Base-by-base conservation (phyloP, 495 filamentous ascomycete genomes). In the Aspergillus steynii region DNA sequence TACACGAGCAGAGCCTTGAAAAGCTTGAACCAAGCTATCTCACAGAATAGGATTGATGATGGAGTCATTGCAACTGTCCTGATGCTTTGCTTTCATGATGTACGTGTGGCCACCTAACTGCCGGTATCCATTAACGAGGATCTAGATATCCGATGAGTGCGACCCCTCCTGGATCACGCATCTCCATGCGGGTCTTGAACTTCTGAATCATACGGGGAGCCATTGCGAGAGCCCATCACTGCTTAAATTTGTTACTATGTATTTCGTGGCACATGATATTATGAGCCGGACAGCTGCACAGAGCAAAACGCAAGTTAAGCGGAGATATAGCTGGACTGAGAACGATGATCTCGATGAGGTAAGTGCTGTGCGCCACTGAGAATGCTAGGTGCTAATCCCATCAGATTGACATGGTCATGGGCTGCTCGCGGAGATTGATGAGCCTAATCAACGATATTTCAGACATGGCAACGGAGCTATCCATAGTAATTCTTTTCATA, bases 51-150 rank as follows among this genome's bases (percentile, higher is more conserved):
- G 1, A 42, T 51, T 9, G 52, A 65, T 34, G 60, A 65, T 56
- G 65, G 53, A 2, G 58, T 55, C 3, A 56, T 65, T 9, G 66
- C 66, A 25, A 49, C 66, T 4, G 62, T 65, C 27, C 51, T 68
- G 12, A 68, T 68, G 66, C 50, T 68, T 2, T 68, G 66, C 42
- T 68, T 68, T 58, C 65, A 65, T 25, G 66, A 62, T 55, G 66
- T 63, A 61, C 14, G 25, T 12, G 49, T 47, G 15, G n/a, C 15
- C 25, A 48, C 12, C 37, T 37, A 49, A 27, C 10, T 55, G 5
- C 26, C 25, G 2, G 31, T 45, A 27, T 48, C 50, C 48, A 25
- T 20, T 47, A 8, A 28, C 29, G 2, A 20, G 20, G 9, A 46
- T 28, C 1, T 32, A 65, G 66, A 68, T 68, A 29, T 68, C 66